Evolutionary conservation across 148 eudicot species (phyloP).

Genomic region (Pharnaceum exiguum): DNA sequence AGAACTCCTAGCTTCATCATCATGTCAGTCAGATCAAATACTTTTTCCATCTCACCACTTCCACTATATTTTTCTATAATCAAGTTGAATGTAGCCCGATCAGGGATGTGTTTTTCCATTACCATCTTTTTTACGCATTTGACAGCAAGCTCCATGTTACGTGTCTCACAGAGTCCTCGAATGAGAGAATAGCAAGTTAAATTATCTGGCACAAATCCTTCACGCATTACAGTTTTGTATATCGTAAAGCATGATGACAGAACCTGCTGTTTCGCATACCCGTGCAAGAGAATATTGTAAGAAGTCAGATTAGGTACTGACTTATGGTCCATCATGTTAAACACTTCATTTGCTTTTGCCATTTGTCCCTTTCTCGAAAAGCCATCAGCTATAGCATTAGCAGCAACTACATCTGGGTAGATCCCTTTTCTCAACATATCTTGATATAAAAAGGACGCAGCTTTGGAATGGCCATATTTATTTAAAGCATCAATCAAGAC

Average conservation of each 20-base stretch:
- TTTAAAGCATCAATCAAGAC: slow-evolving; percentile 57
- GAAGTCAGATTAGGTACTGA: slow-evolving; percentile 56
- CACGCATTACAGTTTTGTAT: slow-evolving; percentile 36
- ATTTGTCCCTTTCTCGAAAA: slow-evolving; percentile 61
- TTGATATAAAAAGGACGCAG: slow-evolving; percentile 48
- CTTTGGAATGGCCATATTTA: slow-evolving; percentile 45
- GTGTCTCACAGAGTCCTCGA: slow-evolving; percentile 52
- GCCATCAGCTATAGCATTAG: slow-evolving; percentile 67
- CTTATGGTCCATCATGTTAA: slow-evolving; percentile 31
- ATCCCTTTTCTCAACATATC: slow-evolving; percentile 45
- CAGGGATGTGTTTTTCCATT: slow-evolving; percentile 40
- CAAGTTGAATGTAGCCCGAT: slow-evolving; percentile 57
- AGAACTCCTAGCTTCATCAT: slow-evolving; percentile 43
- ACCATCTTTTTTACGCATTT: slow-evolving; percentile 61
- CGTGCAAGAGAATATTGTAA: slow-evolving; percentile 80
- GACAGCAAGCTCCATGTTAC: slow-evolving; percentile 51
- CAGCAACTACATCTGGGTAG: slow-evolving; percentile 46
- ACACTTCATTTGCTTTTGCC: slow-evolving; percentile 34
- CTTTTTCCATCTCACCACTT: slow-evolving; percentile 49
- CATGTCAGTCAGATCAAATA: slow-evolving; percentile 45
- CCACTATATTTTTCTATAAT: slow-evolving; percentile 44
- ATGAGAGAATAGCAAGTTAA: slow-evolving; percentile 60
- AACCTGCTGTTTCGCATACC: slow-evolving; percentile 51
- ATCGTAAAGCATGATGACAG: slow-evolving; percentile 42
- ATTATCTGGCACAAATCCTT: slow-evolving; percentile 61